These are phyloP conservation scores for Cytospora mali DNA, from an alignment of 2,329 filamentous ascomycete species.

Conservation along the genomic window DNA sequence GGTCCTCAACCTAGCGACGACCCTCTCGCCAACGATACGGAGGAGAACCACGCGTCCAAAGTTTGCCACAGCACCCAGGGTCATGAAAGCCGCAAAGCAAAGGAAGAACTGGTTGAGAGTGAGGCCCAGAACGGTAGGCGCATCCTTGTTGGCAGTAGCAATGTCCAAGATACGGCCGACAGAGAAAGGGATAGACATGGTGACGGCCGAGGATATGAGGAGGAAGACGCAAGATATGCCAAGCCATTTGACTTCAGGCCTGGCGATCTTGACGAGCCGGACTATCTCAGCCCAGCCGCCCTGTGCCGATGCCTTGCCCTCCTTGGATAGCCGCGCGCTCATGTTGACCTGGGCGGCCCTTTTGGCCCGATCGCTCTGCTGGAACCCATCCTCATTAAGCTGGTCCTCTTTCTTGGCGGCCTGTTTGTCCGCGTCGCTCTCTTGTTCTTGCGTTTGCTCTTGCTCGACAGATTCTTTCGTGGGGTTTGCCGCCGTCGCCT, in stretches of 20 bases:
- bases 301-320: slow-evolving; percentile 61
- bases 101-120: slow-evolving; percentile 87
- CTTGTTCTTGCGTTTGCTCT: slow-evolving; percentile 24
- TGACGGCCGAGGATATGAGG: slow-evolving; percentile 86
- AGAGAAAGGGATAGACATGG: slow-evolving; percentile 95
- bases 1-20: slow-evolving; percentile 86
- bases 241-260: slow-evolving; percentile 79
- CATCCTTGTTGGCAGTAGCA: slow-evolving; percentile 74
- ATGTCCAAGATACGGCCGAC: slow-evolving; percentile 95
- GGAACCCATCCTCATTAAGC: slow-evolving; percentile 46
- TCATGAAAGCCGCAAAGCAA: slow-evolving; percentile 74
- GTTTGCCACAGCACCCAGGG: slow-evolving; percentile 84
- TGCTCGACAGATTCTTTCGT: slow-evolving; percentile 18
- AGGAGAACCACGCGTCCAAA: slow-evolving; percentile 93
- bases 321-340: slow-evolving; percentile 83
- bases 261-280: slow-evolving; percentile 86
- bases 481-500: slow-evolving; percentile 20
- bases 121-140: slow-evolving; percentile 76
- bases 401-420: slow-evolving; percentile 38
- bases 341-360: slow-evolving; percentile 89
- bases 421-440: slow-evolving; percentile 30
- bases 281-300: slow-evolving; percentile 75
- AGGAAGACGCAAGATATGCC: slow-evolving; percentile 80
- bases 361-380: slow-evolving; percentile 75
- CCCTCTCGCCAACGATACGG: slow-evolving; percentile 90